Evolutionary conservation across 148 eudicot genomes (phyloP).

Genomic region (Arctostaphylos glauca): DNA sequence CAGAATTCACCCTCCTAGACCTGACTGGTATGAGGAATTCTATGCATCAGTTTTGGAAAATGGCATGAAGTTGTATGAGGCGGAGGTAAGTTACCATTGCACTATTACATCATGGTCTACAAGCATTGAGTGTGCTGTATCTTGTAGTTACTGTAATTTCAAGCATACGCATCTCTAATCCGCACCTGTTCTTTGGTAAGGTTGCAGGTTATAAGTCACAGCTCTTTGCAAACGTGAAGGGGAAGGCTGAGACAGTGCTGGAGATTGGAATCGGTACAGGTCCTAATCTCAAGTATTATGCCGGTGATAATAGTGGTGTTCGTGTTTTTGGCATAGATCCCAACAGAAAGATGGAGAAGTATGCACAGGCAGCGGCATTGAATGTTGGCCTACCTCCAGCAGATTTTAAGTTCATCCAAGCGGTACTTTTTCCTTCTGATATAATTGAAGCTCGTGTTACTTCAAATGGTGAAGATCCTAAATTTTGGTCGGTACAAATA

Average conservation of each 20-base stretch:
- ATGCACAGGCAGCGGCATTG: conserved; percentile 64
- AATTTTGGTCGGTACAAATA: neutral
- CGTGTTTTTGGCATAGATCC: conserved; percentile 71
- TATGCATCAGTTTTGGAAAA: conserved; percentile 56
- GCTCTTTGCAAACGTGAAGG: conserved; percentile 59
- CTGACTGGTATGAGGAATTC: conserved; percentile 89
- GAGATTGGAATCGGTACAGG: conserved; percentile 91
- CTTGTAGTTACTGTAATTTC: neutral
- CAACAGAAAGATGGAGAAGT: conserved; percentile 79
- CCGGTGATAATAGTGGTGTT: conserved; percentile 29
- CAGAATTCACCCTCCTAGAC: conserved; percentile 62
- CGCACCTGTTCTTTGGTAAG: conserved; percentile 28
- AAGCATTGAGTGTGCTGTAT: neutral
- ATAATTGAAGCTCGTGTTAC: neutral
- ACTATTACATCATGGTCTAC: neutral
- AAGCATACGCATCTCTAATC: neutral
- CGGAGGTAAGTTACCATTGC: conserved; percentile 48
- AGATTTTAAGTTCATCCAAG: conserved; percentile 62
- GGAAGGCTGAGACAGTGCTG: conserved; percentile 52
- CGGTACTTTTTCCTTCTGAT: conserved; percentile 34
- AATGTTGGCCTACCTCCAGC: conserved; percentile 51
- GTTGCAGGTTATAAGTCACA: conserved; percentile 68
- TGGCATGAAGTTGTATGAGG: conserved; percentile 58
- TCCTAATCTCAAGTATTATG: conserved; percentile 83
- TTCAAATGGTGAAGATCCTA: neutral